A percentile compares a stretch with the other conserved stretches of the same genome.
Conservation (phyloP, 164 flowering plant species). For the Stephania cephalantha region DNA sequence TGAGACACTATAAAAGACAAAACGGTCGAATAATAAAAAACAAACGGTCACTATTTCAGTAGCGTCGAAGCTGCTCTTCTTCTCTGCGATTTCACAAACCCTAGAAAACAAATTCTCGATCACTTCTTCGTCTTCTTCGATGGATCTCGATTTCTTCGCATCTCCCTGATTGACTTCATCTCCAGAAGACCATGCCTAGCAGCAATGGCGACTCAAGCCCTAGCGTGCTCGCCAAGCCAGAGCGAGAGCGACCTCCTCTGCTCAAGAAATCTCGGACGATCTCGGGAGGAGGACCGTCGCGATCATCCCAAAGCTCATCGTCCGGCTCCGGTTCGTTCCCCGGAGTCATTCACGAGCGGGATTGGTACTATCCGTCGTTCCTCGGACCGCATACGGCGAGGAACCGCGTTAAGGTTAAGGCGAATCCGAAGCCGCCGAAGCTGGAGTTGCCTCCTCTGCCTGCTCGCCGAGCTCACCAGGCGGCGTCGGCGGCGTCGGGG, state of each 20-base stretch:
- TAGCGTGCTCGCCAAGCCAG: constrained; percentile 16
- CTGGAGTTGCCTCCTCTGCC: constrained; percentile 24
- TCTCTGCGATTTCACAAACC: no score
- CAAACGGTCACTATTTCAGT: no score
- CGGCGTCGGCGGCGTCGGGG: no score
- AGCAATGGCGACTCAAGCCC: constrained; percentile 11
- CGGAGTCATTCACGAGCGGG: constrained; percentile 38
- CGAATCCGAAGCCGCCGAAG: constrained; percentile 20
- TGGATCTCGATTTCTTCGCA: not conserved
- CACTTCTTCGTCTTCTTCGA: no score
- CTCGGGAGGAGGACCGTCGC: constrained; percentile 20
- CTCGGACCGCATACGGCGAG: constrained; percentile 52
- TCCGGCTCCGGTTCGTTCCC: not conserved
- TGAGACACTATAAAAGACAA: no score
- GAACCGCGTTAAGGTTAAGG: constrained; percentile 26
- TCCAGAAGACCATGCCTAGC: constrained; percentile 6
- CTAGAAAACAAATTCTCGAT: no score
- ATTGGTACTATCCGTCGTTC: constrained; percentile 61
- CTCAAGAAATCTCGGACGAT: constrained; percentile 46
- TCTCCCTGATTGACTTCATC: not conserved
- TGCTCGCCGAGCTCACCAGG: constrained; percentile 16
- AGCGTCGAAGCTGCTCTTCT: no score
- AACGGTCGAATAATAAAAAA: no score
- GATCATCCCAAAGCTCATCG: not conserved
- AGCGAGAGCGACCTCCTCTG: constrained; percentile 36